Base-by-base conservation (phyloP, 2,329 filamentous ascomycete genomes). In the Curvularia hawaiiensis region DNA sequence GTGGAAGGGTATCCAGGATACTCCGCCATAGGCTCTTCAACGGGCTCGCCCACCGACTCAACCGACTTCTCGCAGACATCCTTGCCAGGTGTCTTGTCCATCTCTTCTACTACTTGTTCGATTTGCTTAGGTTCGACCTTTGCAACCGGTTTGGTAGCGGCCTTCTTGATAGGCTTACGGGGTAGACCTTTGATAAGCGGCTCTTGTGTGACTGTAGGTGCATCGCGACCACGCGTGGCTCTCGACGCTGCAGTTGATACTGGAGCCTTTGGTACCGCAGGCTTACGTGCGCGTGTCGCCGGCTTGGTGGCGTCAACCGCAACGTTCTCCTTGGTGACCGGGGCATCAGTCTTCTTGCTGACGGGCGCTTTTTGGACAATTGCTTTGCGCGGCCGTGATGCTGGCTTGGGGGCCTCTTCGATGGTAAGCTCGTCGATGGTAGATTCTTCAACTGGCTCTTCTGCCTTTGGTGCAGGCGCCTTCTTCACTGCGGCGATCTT, bases 151-250 rank as follows among this genome's bases (percentile, higher is more conserved):
- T 57, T 58, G 31, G 62, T 39, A 20, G 59, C 60, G 28, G 58
- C 56, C 54, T 66, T 67, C 55, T 63, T 69, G 12, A 56, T 52
- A 8, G 62, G 65, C 54, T 71, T 73, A 46, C 69, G 67, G 10
- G 70, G 67, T 18, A 67, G 68, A 24, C 68, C 56, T 57, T 67
- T 67, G 28, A 66, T 67, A 28, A 69, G 69, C n/a, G 69, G 72
- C 8, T 66, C 62, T 48, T 63, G 59, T 43, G 63, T 48, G 4
- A 58, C 48, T 20, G 52, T 54, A 18, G 63, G 59, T 38, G 52
- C 62, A 59, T 62, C 63, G 52, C 64, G 67, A 11, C 59, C 67
- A 38, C 69, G 66, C 38, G 65, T 68, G 22, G 64, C 54, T 46
- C 65, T 65, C 39, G 55, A 56, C 44, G 57, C 55, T 30, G 58